Conservation (phyloP, 768 basidiomycete species). For the Collybiopsis luxurians region DNA sequence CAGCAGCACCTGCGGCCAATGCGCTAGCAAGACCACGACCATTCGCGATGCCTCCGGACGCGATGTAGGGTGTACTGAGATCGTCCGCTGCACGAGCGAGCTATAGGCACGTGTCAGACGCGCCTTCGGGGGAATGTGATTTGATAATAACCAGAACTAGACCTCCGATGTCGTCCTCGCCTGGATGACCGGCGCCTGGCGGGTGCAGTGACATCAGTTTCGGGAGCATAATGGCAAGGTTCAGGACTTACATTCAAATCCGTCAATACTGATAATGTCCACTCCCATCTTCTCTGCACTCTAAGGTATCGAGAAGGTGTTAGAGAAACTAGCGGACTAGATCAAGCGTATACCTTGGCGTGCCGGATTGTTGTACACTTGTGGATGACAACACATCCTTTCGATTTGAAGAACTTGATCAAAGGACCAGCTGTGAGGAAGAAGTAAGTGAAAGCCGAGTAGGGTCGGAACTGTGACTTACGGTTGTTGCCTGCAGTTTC, state of each 20-base stretch:
- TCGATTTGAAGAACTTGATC: slow-evolving; percentile 79
- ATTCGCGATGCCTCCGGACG: slow-evolving; percentile 90
- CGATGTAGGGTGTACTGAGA: slow-evolving; percentile 80
- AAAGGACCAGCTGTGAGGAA: slow-evolving; percentile 60
- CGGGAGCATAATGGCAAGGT: background rate
- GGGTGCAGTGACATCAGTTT: background rate
- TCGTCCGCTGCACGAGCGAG: slow-evolving; percentile 86
- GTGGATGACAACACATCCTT: slow-evolving; percentile 79
- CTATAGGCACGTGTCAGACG: slow-evolving; percentile 32
- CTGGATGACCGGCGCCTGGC: slow-evolving; percentile 88
- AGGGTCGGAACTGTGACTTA: slow-evolving; percentile 30
- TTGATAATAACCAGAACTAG: slow-evolving; percentile 62
- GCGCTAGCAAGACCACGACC: slow-evolving; percentile 81
- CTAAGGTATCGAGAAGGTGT: slow-evolving; percentile 16
- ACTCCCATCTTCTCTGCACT: slow-evolving; percentile 73
- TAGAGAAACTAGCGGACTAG: background rate
- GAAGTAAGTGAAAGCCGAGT: background rate
- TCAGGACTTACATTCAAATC: slow-evolving; percentile 72
- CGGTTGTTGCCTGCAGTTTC: slow-evolving; percentile 94
- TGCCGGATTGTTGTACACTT: slow-evolving; percentile 89
- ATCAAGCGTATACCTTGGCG: slow-evolving; percentile 54
- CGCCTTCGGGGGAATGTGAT: background rate
- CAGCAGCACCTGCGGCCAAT: slow-evolving; percentile 76
- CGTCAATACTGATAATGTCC: slow-evolving; percentile 88
- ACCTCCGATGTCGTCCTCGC: slow-evolving; percentile 91